These are phyloP conservation scores for Blastomyces gilchristii DNA, from an alignment of 2,329 filamentous ascomycete genomes.

Conservation along the genomic window DNA sequence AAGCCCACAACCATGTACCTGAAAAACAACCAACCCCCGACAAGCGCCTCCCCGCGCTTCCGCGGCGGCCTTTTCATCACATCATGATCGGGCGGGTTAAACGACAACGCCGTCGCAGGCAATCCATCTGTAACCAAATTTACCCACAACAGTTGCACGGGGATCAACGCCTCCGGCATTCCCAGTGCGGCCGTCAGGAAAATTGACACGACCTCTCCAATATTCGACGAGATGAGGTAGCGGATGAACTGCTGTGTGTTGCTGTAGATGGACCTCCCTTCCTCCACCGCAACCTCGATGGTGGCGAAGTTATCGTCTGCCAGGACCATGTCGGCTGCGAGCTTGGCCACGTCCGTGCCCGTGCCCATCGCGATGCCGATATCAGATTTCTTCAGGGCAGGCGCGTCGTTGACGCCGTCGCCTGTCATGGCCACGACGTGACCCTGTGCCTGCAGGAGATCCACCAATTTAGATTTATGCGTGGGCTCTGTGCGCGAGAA, in stretches of 20 bases:
- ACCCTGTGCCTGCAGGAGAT: constrained; percentile 81
- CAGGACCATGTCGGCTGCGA: constrained; percentile 97
- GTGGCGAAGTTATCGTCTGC: constrained; percentile 98
- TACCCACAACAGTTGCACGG: constrained; percentile 96
- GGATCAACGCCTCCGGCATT: constrained; percentile 95
- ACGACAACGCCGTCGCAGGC: constrained; percentile 88
- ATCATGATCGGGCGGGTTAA: constrained; percentile 97
- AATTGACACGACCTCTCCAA: constrained; percentile 97
- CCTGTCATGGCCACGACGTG: constrained; percentile 99
- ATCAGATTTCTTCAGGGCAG: constrained; percentile 94
- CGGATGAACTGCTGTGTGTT: constrained; percentile 99
- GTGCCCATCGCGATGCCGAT: constrained; percentile 99
- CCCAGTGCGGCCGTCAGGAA: constrained; percentile 93
- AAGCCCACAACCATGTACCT: constrained; percentile 92
- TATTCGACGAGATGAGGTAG: constrained; percentile 97
- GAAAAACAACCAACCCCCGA: constrained; percentile 94
- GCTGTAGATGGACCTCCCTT: constrained; percentile 97
- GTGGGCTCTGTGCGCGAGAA: constrained; percentile 93
- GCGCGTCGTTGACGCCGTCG: constrained; percentile 96
- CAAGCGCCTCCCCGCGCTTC: constrained; percentile 84
- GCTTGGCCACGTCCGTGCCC: constrained; percentile 90
- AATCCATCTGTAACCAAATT: constrained; percentile 97
- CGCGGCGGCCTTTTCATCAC: constrained; percentile 89
- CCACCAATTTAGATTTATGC: constrained; percentile 96
- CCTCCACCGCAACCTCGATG: constrained; percentile 90